Evolutionary conservation across 176 grass and related monocot species (phyloP), one percentile per base, ranked within the genome.

Genomic region (Otatea glauca): DNA sequence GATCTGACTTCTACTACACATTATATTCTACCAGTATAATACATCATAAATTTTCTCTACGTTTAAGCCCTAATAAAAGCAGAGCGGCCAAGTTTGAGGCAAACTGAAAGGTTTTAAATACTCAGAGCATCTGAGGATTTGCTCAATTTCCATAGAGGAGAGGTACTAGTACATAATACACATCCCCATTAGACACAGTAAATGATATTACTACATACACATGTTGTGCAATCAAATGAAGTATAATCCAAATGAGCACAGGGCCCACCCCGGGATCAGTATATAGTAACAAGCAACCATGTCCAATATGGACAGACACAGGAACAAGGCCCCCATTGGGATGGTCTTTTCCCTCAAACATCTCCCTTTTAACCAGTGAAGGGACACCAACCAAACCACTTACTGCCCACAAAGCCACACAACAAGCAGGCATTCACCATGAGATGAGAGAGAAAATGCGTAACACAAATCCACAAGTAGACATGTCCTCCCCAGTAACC

Each of bases 311-410:
- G 85, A 27, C 69, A 79, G 54, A 77, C 76, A 81, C 38, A 72
- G 56, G 66, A 77, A 76, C 85, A 85, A 58, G 76, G 71, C 44
- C 59, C 55, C 24, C 41, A 35, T 35, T 63, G 72, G 58, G 55
- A 74, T 61, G 65, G 12, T 69, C 65, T 83, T 58, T 89, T 37
- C 20, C 69, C 61, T 72, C 25, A 73, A 74, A 83, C 88, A 83
- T 86, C 65, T 87, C 76, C 80, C 81, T 84, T 81, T 59, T 81
- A 78, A 80, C 84, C 63, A 42, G 68, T 51, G 81, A 87, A 89
- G 81, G 53, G 77, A 87, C 91, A 77, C 87, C 76, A 66, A 83
- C 49, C 71, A 71, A 67, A 68, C 80, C 69, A 73, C 25, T 68
- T 65, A 67, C 79, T 86, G 58, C 20, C 65, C 72, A 90, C 68